These are phyloP conservation scores for Elsinoe arachidis DNA, from an alignment of 2,329 filamentous ascomycete species.

Conservation along the genomic window DNA sequence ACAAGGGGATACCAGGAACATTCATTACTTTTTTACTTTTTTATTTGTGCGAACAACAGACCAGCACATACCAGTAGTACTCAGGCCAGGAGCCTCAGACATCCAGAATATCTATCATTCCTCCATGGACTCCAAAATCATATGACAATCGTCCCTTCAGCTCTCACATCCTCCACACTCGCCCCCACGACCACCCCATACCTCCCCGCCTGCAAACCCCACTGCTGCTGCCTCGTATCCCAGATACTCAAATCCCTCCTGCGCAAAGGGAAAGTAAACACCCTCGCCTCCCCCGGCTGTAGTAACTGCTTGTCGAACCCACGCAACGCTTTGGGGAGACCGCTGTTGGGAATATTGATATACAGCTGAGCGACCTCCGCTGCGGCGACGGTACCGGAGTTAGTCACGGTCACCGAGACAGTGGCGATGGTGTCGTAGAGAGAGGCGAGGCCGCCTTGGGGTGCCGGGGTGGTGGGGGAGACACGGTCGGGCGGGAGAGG, in stretches of 20 bases:
- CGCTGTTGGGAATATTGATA: conserved; percentile 22
- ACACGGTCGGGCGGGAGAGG: conserved; percentile 12
- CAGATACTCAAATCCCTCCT: conserved; percentile 42
- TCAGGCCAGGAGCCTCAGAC: no score
- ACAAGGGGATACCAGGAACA: no score
- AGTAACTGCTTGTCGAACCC: conserved; percentile 28
- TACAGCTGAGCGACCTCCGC: conserved; percentile 47
- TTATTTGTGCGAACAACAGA: no score
- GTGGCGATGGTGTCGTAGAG: conserved; percentile 44
- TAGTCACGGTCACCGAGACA: conserved; percentile 42
- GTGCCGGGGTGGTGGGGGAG: conserved; percentile 24
- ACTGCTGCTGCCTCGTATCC: conserved; percentile 41
- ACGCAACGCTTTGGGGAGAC: conserved; percentile 23
- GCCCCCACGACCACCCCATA: conserved; percentile 41
- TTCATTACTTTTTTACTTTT: no score
- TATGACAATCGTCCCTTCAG: conserved; percentile 17
- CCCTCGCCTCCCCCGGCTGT: conserved; percentile 23
- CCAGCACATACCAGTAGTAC: no score
- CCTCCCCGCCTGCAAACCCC: conserved; percentile 38
- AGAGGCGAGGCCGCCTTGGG: conserved; percentile 22
- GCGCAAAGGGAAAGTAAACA: conserved; percentile 31
- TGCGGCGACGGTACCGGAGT: conserved; percentile 41
- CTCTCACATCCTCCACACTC: conserved; percentile 27
- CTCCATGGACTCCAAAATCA: neutral
- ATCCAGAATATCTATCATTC: no score